These are phyloP conservation scores for Lichtheimia ramosa DNA, from an alignment of 371 early-diverging fungal species.

Conservation along the genomic window DNA sequence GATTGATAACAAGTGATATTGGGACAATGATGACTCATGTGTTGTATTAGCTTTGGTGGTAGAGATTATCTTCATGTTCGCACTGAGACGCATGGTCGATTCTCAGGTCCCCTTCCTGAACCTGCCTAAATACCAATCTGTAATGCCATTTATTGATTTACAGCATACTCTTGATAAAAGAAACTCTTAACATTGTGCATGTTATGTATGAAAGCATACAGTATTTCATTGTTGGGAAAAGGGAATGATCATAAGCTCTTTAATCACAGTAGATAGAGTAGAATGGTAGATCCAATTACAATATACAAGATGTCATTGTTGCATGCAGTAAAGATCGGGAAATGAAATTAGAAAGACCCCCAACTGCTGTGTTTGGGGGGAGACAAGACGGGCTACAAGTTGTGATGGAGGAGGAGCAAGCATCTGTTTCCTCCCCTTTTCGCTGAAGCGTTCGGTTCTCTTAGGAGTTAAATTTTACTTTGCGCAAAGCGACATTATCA, in stretches of 20 bases:
- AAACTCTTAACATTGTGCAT: not conserved
- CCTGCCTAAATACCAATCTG: not conserved
- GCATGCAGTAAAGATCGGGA: too few relatives aligned
- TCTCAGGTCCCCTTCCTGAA: conserved; percentile 16
- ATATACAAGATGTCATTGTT: too few relatives aligned
- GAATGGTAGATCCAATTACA: too few relatives aligned
- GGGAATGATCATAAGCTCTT: too few relatives aligned
- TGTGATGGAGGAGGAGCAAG: not conserved
- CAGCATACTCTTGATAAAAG: not conserved
- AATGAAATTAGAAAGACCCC: too few relatives aligned
- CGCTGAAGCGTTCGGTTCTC: conserved; percentile 7
- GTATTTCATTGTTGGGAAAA: too few relatives aligned
- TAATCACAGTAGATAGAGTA: too few relatives aligned
- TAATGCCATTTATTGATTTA: not conserved
- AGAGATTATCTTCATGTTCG: conserved; percentile 45
- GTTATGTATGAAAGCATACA: not conserved
- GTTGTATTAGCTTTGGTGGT: conserved; percentile 39
- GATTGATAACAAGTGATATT: not conserved
- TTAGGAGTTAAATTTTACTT: conserved; percentile 10
- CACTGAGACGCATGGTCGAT: conserved; percentile 19
- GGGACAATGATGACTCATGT: not conserved
- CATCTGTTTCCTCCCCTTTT: conserved; percentile 6
- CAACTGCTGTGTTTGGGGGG: too few relatives aligned
- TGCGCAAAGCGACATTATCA: conserved; percentile 4
- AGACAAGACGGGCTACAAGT: too few relatives aligned